Base-by-base conservation (phyloP, 306 rosid genomes). In the Hippophae tibetana region DNA sequence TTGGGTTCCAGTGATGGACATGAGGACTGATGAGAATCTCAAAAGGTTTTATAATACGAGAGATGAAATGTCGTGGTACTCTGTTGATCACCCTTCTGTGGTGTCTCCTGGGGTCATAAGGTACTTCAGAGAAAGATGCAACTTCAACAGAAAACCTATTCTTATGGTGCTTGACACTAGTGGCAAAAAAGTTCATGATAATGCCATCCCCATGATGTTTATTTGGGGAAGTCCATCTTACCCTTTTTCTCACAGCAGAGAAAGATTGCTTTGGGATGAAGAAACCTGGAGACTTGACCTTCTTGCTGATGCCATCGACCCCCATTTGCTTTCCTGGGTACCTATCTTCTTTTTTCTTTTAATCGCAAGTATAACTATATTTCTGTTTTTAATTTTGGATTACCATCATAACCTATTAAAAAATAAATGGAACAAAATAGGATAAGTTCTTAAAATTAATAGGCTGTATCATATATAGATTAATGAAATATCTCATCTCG, bases 161-260 rank as follows among this genome's bases (percentile, higher is more conserved):
- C 72, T 83, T 52, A 82, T 78, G 23, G 89, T 70, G 66, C 43
- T 83, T 66, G 89, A 86, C 73, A 70, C 73, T 1, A 81, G 69
- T 47, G 95, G 95, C 4, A 76, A 64, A 51, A 72, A 78, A 41
- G 74, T 72, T 25, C 77, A 83, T 74, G 44, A 38, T 44, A 86
- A 86, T 61, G 95, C 95, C 38, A 54, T 86, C 9, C 83, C 81
- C 66, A 74, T 83, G 82, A 78, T 86, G 85, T 86, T 89, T 78
- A 79, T 86, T 43, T 86, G 84, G 84, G 87, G 95, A 80, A 80
- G 85, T 68, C 1, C 57, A 45, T 84, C 89, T 2, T 81, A 69
- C 64, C 95, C 89, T 43, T 86, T 86, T 66, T 72, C 79, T 14
- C 52, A 54, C 52, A 42, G 14, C 62, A 70, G 43, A 43, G 95